Evolutionary conservation across 768 basidiomycete species (phyloP).

Genomic region (Pleurotus platypus): DNA sequence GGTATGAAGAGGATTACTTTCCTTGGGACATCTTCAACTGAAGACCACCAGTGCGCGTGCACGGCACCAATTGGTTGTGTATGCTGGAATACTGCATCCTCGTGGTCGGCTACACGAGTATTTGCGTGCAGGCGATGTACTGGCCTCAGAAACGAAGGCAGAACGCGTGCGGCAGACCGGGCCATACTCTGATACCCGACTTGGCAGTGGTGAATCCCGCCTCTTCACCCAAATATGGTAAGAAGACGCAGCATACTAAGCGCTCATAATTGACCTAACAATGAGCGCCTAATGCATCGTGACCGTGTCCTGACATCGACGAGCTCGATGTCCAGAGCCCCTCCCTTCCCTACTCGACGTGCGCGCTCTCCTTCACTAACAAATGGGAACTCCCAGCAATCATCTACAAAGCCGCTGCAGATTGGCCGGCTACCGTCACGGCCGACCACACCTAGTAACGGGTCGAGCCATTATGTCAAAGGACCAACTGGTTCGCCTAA

Average conservation of each 20-base stretch:
- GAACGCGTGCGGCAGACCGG: neutral
- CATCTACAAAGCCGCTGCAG: slow-evolving; percentile 54
- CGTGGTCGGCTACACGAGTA: slow-evolving; percentile 6
- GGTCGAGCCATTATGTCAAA: slow-evolving; percentile 32
- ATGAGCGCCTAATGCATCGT: too few relatives aligned
- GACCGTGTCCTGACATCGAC: neutral
- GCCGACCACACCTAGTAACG: slow-evolving; percentile 50
- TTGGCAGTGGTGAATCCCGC: too few relatives aligned
- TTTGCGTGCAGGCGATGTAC: neutral
- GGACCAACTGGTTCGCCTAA: slow-evolving; percentile 32
- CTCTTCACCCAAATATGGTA: too few relatives aligned
- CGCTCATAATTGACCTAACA: neutral
- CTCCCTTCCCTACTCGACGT: slow-evolving; percentile 54
- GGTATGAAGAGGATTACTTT: slow-evolving; percentile 47
- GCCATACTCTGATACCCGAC: neutral
- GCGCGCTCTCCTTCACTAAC: slow-evolving; percentile 41
- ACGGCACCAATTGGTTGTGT: slow-evolving; percentile 32
- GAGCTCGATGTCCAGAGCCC: slow-evolving; percentile 51
- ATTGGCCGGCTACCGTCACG: slow-evolving; percentile 53
- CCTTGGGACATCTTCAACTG: slow-evolving; percentile 24
- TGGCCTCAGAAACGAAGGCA: slow-evolving; percentile 31
- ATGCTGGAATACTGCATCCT: slow-evolving; percentile 36
- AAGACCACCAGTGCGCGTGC: slow-evolving; percentile 54
- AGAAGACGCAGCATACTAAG: neutral
- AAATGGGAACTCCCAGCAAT: slow-evolving; percentile 33